Percentiles rank a stretch among this genome's conserved stretches.
These are phyloP conservation scores for Amanita pallidorosea DNA, from an alignment of 768 basidiomycete genomes.

Conservation along the genomic window DNA sequence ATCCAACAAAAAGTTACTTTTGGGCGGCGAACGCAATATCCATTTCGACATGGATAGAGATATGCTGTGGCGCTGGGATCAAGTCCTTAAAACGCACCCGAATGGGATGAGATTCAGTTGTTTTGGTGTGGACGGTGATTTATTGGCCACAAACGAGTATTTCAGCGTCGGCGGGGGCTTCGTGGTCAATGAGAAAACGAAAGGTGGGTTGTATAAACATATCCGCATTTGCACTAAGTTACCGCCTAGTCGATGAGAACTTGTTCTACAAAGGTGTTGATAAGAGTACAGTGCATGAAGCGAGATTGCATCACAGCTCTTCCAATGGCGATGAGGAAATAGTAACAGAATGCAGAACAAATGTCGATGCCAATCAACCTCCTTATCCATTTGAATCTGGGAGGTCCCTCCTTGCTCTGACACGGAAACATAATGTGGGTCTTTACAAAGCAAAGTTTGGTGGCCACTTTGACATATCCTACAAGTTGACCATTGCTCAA, in stretches of 20 bases:
- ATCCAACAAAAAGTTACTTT: conserved; percentile 49
- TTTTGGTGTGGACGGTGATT: conserved; percentile 69
- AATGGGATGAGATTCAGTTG: conserved; percentile 92
- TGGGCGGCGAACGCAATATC: conserved; percentile 70
- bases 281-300: conserved; percentile 69
- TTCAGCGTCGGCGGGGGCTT: conserved; percentile 93
- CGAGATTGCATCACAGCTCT: conserved; percentile 63
- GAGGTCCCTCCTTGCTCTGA: conserved; percentile 61
- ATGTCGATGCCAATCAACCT: conserved; percentile 38
- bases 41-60: conserved; percentile 82
- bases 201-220: conserved; percentile 34
- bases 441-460: no score
- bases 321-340: conserved; percentile 14
- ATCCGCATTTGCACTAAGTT: background rate
- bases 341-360: background rate
- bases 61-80: conserved; percentile 89
- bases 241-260: conserved; percentile 71
- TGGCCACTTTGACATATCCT: background rate
- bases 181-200: conserved; percentile 90
- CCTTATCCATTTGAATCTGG: conserved; percentile 80
- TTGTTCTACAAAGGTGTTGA: conserved; percentile 90
- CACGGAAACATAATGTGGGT: conserved; percentile 66
- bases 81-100: conserved; percentile 80
- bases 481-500: conserved; percentile 85
- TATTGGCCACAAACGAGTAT: conserved; percentile 92